Conservation (phyloP, 1,284 basidiomycete species). For the Exsudoporus floridanus region DNA sequence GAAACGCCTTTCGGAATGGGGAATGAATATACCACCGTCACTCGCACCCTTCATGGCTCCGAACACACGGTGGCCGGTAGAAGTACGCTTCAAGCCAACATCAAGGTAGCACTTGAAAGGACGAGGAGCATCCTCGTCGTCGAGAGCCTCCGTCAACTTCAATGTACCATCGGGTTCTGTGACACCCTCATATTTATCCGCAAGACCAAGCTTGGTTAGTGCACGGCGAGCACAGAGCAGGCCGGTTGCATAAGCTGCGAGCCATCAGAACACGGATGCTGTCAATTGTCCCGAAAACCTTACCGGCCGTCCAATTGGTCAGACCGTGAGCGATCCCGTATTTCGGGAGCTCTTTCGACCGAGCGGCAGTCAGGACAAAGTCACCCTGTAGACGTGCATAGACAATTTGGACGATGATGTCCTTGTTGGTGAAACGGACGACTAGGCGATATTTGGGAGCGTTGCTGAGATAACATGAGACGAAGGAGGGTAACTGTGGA, state of each 20-base stretch:
- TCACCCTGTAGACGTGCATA: constrained; percentile 98
- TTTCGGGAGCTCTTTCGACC: constrained; percentile 88
- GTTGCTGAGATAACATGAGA: constrained; percentile 52
- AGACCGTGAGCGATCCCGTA: constrained; percentile 99
- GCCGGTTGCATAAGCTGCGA: constrained; percentile 92
- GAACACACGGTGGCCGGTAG: constrained; percentile 97
- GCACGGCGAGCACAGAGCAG: constrained; percentile 95
- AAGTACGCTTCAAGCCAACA: constrained; percentile 97
- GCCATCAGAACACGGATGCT: not conserved
- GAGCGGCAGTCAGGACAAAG: constrained; percentile 86
- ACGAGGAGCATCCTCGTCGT: constrained; percentile 91
- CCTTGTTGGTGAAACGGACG: constrained; percentile 95
- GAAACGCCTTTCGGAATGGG: constrained; percentile 98
- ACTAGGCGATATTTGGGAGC: constrained; percentile 98
- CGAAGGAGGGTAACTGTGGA: not conserved
- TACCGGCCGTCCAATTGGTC: constrained; percentile 97
- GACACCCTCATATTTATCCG: constrained; percentile 98
- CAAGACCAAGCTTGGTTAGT: constrained; percentile 92
- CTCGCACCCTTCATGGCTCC: constrained; percentile 99
- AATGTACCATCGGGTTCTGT: constrained; percentile 90
- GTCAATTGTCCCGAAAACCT: constrained; percentile 1
- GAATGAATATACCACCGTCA: constrained; percentile 97
- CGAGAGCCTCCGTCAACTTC: constrained; percentile 78
- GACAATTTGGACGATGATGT: constrained; percentile 90
- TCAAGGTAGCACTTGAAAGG: constrained; percentile 99